Evolutionary conservation across 768 basidiomycete genomes (phyloP), one percentile per base, ranked within the genome.

Genomic region (Phanerochaete carnosa): DNA sequence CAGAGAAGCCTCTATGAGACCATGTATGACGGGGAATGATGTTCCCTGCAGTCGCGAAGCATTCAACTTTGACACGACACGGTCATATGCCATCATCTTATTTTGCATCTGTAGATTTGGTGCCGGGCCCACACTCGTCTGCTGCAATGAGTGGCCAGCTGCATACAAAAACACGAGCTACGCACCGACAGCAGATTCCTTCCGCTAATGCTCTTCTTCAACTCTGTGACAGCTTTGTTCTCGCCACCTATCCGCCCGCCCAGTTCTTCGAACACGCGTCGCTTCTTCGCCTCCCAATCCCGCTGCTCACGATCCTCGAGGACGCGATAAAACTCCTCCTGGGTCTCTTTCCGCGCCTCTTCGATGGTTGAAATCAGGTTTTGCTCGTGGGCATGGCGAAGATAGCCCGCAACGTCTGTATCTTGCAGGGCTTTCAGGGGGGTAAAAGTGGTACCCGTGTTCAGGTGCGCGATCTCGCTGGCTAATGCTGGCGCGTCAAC

Each of bases 61-160:
- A 75, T 97, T 95, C 54, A 98, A 77, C 25, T 92, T 86, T 7
- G 83, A 78, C 45, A 98, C 78, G 32, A 91, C 87, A 51, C 86
- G 85, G 77, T 95, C 92, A 72, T 98, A 99, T 13, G 86, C 88
- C 90, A 98, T 93, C 95, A 98, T 95, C 75, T 92, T 92, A 74
- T 83, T 86, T 73, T 95, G 94, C 88, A 90, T 90, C 69, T 92
- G 90, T 43, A 91, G 72, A 15, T 81, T 85, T 23, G 88, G 74
- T 61, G 80, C 85, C 0, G 88, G 85, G 0, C 80, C 76, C 1
- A 78, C 74, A 57, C 77, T 76, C 46, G 80, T 70, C 76, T 81
- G 52, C 19, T 60, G 54, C 12, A 45, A 61, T 50, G 59, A 54
- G 45, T 52, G 23, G 57, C 30, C 33, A 46, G 22, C 32, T 29